Conservation (phyloP, 371 early-diverging fungal genomes). For the Funneliformis caledonium region DNA sequence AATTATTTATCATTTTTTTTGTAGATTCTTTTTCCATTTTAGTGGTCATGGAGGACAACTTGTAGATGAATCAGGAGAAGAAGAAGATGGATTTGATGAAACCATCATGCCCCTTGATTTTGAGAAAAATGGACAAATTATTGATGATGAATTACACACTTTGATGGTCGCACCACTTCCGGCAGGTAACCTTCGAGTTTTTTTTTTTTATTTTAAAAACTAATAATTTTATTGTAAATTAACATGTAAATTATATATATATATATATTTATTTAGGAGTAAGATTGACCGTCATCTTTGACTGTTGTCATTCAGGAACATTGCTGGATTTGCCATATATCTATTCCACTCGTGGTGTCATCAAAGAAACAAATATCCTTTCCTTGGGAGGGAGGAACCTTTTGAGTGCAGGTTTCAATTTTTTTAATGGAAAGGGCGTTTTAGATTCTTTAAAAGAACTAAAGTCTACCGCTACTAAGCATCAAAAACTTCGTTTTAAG, state of each 20-base stretch:
- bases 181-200: slow-evolving; percentile 33
- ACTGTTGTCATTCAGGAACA: slow-evolving; percentile 85
- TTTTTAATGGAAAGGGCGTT: slow-evolving; percentile 41
- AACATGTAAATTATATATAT: background rate
- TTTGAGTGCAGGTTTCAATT: slow-evolving; percentile 49
- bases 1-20: background rate
- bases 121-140: slow-evolving; percentile 72
- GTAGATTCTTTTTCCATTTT: slow-evolving; percentile 84
- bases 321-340: slow-evolving; percentile 87
- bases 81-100: slow-evolving; percentile 84
- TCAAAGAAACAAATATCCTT: slow-evolving; percentile 42
- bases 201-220: background rate
- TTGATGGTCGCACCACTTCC: slow-evolving; percentile 70
- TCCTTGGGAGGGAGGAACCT: background rate
- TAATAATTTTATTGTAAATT: background rate
- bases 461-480: slow-evolving; percentile 13
- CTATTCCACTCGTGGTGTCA: slow-evolving; percentile 72
- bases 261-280: slow-evolving; percentile 59
- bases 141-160: slow-evolving; percentile 73
- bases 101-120: slow-evolving; percentile 90
- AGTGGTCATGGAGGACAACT: slow-evolving; percentile 88
- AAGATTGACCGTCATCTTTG: slow-evolving; percentile 85
- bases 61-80: slow-evolving; percentile 78
- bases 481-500: slow-evolving; percentile 51
- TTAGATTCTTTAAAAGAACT: slow-evolving; percentile 41